A percentile compares a stretch with the other conserved stretches of the same genome.
Conservation (phyloP, 768 basidiomycete species). For the Leucosporidium creatinivorum region DNA sequence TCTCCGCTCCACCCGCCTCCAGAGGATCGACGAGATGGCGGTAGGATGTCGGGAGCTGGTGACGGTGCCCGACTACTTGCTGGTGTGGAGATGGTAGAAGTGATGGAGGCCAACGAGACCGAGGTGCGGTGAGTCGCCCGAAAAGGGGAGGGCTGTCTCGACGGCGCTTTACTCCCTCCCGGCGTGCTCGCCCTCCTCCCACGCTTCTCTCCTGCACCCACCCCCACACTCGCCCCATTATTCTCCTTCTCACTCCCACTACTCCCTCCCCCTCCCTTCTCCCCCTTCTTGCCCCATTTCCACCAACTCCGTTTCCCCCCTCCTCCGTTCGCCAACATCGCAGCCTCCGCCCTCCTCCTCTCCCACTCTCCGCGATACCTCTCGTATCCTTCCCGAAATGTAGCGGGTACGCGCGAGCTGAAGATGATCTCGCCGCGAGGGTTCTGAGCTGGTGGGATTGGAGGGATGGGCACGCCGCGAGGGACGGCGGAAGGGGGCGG, state of each 20-base stretch:
- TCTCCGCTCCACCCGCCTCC: neutral
- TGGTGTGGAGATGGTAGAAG: too few relatives aligned
- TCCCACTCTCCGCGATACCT: constrained; percentile 84
- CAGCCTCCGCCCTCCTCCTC: constrained; percentile 40
- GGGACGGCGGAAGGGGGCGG: constrained; percentile 19
- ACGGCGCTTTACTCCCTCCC: too few relatives aligned
- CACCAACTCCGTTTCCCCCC: neutral
- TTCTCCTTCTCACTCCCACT: constrained; percentile 6
- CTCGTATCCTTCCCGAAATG: constrained; percentile 86
- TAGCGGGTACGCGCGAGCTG: constrained; percentile 71
- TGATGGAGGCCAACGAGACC: too few relatives aligned
- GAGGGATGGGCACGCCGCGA: constrained; percentile 49
- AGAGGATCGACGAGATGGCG: too few relatives aligned
- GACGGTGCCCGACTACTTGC: too few relatives aligned
- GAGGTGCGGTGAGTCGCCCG: too few relatives aligned
- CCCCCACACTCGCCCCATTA: too few relatives aligned
- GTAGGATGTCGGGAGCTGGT: too few relatives aligned
- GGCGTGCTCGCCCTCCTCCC: too few relatives aligned
- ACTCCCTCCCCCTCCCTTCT: too few relatives aligned
- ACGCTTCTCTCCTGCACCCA: too few relatives aligned
- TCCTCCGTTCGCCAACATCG: neutral
- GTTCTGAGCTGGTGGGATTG: constrained; percentile 82
- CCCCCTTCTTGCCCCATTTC: neutral
- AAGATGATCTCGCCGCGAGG: constrained; percentile 96
- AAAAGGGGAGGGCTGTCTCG: too few relatives aligned